phyloP scores from a whole-genome alignment of 2,329 filamentous ascomycete species.

The Pyrenophora seminiperda region DNA sequence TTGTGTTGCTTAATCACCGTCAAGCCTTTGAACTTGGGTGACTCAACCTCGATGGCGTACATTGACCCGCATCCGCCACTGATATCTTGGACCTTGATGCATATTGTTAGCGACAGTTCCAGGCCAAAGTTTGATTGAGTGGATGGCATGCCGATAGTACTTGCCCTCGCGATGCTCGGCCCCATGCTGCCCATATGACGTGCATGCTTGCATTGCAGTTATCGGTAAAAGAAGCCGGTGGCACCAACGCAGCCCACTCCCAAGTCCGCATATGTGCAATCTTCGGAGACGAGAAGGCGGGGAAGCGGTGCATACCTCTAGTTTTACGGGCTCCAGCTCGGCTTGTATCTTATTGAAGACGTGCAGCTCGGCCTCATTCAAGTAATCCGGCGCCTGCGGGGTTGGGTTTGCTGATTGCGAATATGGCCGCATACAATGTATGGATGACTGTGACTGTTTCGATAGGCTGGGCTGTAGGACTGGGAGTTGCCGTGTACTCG shows the following conservation, averaged over 20 bases:
- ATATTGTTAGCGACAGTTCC: constrained; percentile 18
- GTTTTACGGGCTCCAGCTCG: constrained; percentile 50
- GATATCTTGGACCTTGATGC: constrained; percentile 71
- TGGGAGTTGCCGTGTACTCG: constrained; percentile 8
- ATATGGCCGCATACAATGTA: constrained; percentile 26
- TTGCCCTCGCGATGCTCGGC: constrained; percentile 3
- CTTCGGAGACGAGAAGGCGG: constrained; percentile 5
- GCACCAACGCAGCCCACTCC: constrained; percentile 10
- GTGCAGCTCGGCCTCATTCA: constrained; percentile 53
- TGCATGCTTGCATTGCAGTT: constrained; percentile 13
- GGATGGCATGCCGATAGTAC: not conserved
- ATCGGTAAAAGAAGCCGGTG: constrained; percentile 20
- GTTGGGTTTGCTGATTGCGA: constrained; percentile 27
- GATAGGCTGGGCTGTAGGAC: constrained; percentile 12
- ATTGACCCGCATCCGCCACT: constrained; percentile 85
- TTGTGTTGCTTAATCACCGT: constrained; percentile 81
- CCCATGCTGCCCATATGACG: constrained; percentile 12
- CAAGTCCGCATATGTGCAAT: constrained; percentile 11
- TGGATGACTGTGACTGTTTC: constrained; percentile 10
- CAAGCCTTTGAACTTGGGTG: constrained; percentile 70
- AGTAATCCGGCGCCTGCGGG: constrained; percentile 53
- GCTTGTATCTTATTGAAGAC: constrained; percentile 55
- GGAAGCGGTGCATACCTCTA: constrained; percentile 50
- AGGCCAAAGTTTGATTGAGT: not conserved
- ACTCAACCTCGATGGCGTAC: constrained; percentile 82